Percentiles rank a stretch among this genome's conserved stretches.
These are phyloP conservation scores for Aphanomyces stellatus DNA, from an alignment of 352 stramenopile species.

Conservation along the genomic window DNA sequence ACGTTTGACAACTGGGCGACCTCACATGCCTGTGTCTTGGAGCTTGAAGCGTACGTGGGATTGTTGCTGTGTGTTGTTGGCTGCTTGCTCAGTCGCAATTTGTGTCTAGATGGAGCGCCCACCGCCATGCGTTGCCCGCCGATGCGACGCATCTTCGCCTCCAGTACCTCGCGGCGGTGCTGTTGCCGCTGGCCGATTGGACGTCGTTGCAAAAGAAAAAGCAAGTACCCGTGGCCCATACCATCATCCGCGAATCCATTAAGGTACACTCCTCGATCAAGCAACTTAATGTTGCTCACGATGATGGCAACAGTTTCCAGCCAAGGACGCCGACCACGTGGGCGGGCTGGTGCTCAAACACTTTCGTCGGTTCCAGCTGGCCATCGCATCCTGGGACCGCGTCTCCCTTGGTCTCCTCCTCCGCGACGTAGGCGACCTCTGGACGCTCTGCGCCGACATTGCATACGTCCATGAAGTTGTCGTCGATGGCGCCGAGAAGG, in stretches of 20 bases:
- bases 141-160: conserved; percentile 41
- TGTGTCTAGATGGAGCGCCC: too few relatives aligned
- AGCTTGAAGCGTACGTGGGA: not conserved
- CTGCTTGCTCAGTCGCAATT: too few relatives aligned
- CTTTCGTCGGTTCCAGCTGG: conserved; percentile 28
- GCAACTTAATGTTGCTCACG: not conserved
- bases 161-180: conserved; percentile 40
- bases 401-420: conserved; percentile 43
- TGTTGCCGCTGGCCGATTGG: conserved; percentile 45
- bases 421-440: conserved; percentile 48
- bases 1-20: not conserved
- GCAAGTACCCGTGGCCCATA: conserved; percentile 31
- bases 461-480: conserved; percentile 45
- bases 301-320: not conserved
- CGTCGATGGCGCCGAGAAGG: conserved; percentile 13
- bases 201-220: conserved; percentile 49
- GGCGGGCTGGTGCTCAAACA: conserved; percentile 40
- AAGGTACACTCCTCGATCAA: conserved; percentile 30
- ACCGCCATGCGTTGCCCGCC: too few relatives aligned
- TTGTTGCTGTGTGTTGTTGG: too few relatives aligned
- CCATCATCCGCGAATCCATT: conserved; percentile 54
- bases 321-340: conserved; percentile 55
- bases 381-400: conserved; percentile 32
- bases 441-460: conserved; percentile 44
- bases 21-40: not conserved